Evolutionary conservation across 2,329 filamentous ascomycete species (phyloP), one percentile per base, ranked within the genome.

Genomic region (Endocalyx cinctus): DNA sequence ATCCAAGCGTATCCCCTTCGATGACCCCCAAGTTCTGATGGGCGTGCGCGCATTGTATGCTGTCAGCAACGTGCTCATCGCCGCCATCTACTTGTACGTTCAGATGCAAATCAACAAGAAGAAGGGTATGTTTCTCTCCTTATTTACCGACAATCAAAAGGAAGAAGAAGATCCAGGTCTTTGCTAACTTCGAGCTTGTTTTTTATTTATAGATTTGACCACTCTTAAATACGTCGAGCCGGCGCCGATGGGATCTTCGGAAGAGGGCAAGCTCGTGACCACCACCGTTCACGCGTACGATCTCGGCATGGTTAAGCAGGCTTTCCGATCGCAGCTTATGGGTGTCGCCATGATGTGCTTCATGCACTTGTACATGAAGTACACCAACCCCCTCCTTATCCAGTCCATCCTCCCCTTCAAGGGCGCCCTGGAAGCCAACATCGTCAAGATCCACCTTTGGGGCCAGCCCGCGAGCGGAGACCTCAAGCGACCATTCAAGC

Each of bases 351-450:
- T 98, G 89, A 97, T 98, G 90, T 80, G 67, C 42, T 86, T 96
- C 58, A 97, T 98, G 90, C 92, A 98, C 71, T 49, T 98, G 42
- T 98, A 97, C 81, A 85, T 98, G 76, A 89, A 96, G 66, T 98
- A 97, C 82, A 97, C 89, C 70, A 98, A 97, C 80, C 92, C 92
- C 26, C 85, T 98, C 32, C 73, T 96, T 56, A 95, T 98, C 70
- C 92, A 98, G 79, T 94, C 85, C 63, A 95, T 98, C 70, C 92
- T 98, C 59, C 92, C 92, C 20, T 74, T 97, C 65, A 98, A 98
- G 82, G 77, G 84, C 59, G 90, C 88, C 28, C 77, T 98, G 64
- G 92, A 98, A 74, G 77, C 83, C 69, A 97, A 96, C 74, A 72
- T 96, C 53, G 78, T 92, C 73, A 96, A 97, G 79, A 90, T 98